A percentile compares a stretch with the other conserved stretches of the same genome.
These are phyloP conservation scores for Blepharisma undulans DNA, from an alignment of 169 alveolate genomes.

Conservation along the genomic window DNA sequence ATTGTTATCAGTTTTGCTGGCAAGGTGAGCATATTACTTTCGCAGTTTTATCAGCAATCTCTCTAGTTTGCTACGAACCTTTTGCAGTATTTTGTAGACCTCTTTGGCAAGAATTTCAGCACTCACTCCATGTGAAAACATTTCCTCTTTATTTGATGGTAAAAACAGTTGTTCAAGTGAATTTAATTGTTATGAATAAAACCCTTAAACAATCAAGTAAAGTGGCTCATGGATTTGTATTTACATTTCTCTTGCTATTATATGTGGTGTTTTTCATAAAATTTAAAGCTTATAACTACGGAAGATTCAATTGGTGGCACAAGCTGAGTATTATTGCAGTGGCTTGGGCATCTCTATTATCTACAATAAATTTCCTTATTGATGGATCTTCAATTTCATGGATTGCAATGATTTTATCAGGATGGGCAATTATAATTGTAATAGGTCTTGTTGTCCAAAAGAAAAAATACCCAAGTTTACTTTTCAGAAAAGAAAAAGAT, in stretches of 20 bases:
- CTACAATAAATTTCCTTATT: not conserved
- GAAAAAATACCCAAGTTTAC: not conserved
- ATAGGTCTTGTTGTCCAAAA: not conserved
- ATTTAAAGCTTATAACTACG: constrained; percentile 25
- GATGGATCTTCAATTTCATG: not conserved
- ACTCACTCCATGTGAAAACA: not conserved
- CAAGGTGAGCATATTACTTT: not conserved
- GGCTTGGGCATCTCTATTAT: not conserved
- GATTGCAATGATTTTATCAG: not conserved
- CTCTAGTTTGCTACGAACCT: not conserved
- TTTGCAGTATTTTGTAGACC: not conserved
- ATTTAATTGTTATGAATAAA: not conserved
- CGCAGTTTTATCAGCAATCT: not conserved
- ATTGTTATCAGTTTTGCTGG: constrained; percentile 32
- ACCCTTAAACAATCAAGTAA: not conserved
- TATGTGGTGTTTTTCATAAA: not conserved
- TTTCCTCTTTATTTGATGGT: not conserved
- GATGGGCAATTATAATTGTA: not conserved
- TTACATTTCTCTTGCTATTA: not conserved
- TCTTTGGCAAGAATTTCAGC: constrained; percentile 15
- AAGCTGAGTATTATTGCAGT: not conserved
- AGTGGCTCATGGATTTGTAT: not conserved
- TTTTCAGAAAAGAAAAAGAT: not conserved
- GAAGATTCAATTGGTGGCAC: not conserved
- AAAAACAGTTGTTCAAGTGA: constrained; percentile 3